Evolutionary conservation across 352 stramenopile genomes (phyloP), one percentile per base, ranked within the genome.

Genomic region (Plasmopara viticola): DNA sequence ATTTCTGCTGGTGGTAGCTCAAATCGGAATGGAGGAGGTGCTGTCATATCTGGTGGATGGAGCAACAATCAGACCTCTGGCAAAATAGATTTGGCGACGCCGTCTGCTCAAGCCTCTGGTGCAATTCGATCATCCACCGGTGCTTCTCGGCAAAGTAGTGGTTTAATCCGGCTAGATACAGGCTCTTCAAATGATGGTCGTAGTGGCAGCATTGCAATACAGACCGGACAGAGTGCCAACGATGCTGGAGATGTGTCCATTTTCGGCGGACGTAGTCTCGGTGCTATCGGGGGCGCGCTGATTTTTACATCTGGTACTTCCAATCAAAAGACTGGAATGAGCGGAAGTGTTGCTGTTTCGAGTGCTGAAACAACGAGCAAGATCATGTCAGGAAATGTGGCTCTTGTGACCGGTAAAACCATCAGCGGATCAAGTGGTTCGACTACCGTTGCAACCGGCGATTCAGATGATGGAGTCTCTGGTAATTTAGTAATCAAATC

Each of bases 1-100:
- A n/a, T 64, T 56, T 60, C 51, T n/a, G 57, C 57, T 46, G 57
- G 57, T 33, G 57, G 57, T 1, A 53, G 57, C 20, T 56, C 28
- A 6, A 38, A 5, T 31, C 5, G n/a, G 3, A 52, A 60, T 53
- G 57, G 57, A 42, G 57, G 57, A 30, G 33, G 9, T 51, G 28
- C 44, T 13, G 14, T 56, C 8, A 37, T 64, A 42, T 53, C 51
- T 41, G 51, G 57, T 12, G 57, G 57, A 33, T 60, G 41, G 45
- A 60, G 57, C 42, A 55, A 18, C 14, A 56, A 12, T 35, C 57
- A 56, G n/a, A 49, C 25, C 3, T 64, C 57, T 18, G 57, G 57
- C 12, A 34, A 51, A 20, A 30, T 60, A 10, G 57, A 60, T 15
- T 10, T 44, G 35, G 8, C 44, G 29, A 64, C 57, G 1, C 57